Evolutionary conservation across 176 grass and related monocot genomes (phyloP).

Genomic region (Musa itinerans): DNA sequence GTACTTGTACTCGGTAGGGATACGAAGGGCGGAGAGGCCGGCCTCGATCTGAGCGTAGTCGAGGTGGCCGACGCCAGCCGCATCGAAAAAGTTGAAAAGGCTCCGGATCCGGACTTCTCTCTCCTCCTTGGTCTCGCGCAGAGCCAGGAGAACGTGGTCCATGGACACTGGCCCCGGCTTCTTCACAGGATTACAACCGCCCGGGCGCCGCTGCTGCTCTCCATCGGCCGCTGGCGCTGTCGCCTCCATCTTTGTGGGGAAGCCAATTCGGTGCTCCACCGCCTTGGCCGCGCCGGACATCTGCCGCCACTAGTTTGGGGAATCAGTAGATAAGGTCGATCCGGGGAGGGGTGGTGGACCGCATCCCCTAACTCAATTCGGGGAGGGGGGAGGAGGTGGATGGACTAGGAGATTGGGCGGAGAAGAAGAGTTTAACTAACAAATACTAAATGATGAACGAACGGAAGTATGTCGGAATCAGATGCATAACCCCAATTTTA

Average conservation of each 20-base stretch:
- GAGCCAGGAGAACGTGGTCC: constrained; percentile 66
- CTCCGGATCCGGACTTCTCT: constrained; percentile 56
- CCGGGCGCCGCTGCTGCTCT: background rate
- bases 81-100: constrained; percentile 73
- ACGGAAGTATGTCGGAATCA: too few species aligned
- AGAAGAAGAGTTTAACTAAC: too few species aligned
- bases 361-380: too few species aligned
- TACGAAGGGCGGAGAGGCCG: constrained; percentile 39
- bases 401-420: too few species aligned
- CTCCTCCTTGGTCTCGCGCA: constrained; percentile 64
- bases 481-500: too few species aligned
- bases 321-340: too few species aligned
- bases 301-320: too few species aligned
- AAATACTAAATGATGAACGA: too few species aligned
- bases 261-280: background rate
- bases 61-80: constrained; percentile 39
- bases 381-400: too few species aligned
- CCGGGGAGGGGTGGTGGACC: too few species aligned
- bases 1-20: constrained; percentile 59
- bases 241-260: background rate
- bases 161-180: constrained; percentile 47
- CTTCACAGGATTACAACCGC: constrained; percentile 37
- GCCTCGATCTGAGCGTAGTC: constrained; percentile 62
- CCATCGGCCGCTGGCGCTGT: background rate
- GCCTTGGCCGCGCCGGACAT: background rate